phyloP scores from a whole-genome alignment of 1,284 basidiomycete species.

The Irpex lacteus region DNA sequence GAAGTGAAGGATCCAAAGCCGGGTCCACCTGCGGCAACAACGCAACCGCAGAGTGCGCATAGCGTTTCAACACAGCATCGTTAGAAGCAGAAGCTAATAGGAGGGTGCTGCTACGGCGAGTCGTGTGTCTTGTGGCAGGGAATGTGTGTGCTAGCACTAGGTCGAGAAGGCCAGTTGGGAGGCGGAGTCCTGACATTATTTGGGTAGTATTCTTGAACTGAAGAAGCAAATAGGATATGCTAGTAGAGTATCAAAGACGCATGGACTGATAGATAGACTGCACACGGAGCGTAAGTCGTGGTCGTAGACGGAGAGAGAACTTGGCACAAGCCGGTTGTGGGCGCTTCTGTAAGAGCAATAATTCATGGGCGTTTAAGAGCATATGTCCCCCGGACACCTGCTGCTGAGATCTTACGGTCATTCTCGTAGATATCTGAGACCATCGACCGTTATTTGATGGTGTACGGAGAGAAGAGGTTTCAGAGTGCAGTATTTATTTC shows the following conservation, averaged over 20 bases:
- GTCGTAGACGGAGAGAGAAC: neutral
- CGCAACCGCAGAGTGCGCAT: conserved; percentile 1
- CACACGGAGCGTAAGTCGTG: no score
- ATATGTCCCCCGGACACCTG: neutral
- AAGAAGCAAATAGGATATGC: no score
- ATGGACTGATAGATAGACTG: no score
- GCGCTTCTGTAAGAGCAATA: neutral
- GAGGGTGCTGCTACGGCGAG: neutral
- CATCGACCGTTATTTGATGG: neutral
- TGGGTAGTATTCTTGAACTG: neutral
- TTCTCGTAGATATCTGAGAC: neutral
- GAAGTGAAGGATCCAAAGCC: neutral
- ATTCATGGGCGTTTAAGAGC: neutral
- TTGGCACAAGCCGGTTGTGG: neutral
- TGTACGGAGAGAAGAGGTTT: no score
- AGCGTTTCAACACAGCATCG: neutral
- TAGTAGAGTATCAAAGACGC: no score
- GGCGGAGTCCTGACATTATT: conserved; percentile 2
- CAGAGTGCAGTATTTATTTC: neutral
- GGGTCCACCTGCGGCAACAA: neutral
- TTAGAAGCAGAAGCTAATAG: neutral
- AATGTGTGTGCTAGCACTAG: conserved; percentile 6
- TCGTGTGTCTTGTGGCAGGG: neutral
- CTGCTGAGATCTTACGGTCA: neutral
- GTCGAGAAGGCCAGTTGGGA: conserved; percentile 6